Base-by-base conservation (phyloP, 805 yeast species). In the Torulaspora maleeae region DNA sequence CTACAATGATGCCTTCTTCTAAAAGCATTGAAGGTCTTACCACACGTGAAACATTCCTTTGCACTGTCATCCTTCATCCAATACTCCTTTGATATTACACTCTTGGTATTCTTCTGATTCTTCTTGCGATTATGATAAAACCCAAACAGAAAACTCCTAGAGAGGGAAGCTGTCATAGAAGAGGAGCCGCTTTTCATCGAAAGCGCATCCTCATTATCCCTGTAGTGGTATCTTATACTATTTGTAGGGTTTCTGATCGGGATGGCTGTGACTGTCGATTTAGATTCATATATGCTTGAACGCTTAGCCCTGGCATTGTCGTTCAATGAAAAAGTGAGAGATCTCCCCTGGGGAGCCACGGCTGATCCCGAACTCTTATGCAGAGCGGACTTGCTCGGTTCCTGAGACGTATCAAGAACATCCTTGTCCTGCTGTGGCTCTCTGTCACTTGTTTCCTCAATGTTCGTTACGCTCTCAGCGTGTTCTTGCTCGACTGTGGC, bases 51-150 rank as follows among this genome's bases (percentile, higher is more conserved):
- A 59, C 99, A 91, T 50, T 88, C 93, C 7, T 82, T 77, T 0
- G 95, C 95, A 48, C 88, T 86, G 34, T 91, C 86, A 68, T 91
- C 97, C 57, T 90, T 88, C 87, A 91, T 83, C 99, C 99, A 91
- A 62, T 88, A 91, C 59, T 88, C 91, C 48, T 78, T 77, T 4
- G 75, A 70, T 4, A 72, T 48, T 0, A 70, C 44, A 1, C 54
- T 56, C 35, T 58, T 51, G 30, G 53, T 56, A 20, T 38, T 39
- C n/a, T 50, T 43, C 36, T 54, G 56, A 30, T 54, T 41, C 43
- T 56, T 55, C 40, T 54, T 56, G 12, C 48, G 43, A 48, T 64
- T 66, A 36, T 61, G 48, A 46, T 71, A 64, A 44, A 72, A 71
- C 0, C 73, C 74, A 45, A 68, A 71, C 5, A 72, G 53, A 48